Evolutionary conservation across 2,329 filamentous ascomycete genomes (phyloP), one percentile per base, ranked within the genome.

Genomic region (Alternaria ethzedia): DNA sequence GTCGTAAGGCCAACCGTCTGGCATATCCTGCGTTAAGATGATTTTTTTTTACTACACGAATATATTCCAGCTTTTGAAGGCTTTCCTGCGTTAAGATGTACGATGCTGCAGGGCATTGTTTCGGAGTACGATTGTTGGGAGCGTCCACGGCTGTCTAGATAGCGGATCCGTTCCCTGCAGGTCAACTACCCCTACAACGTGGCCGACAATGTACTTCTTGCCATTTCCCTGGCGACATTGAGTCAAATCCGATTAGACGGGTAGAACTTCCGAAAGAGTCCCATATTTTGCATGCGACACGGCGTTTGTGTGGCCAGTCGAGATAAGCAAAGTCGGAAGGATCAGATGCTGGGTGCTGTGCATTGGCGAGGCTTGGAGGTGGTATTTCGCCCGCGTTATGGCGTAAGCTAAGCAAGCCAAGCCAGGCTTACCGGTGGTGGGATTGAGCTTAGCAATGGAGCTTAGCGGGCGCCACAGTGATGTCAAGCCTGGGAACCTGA

Each of bases 351-450:
- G 44, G 32, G 23, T 17, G 21, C 54, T 26, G 13, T 44, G 21
- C 32, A 44, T 59, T 63, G 50, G 60, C 60, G 50, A 59, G 56
- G 56, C 60, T 63, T 59, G 59, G 46, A 58, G 43, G 41, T 32
- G 13, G 47, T 44, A 30, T 43, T 54, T 59, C 30, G 54, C 55
- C 46, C 17, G 25, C 41, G 43, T 36, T 46, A 46, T 47, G 51
- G 54, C 59, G 59, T 61, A 45, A 45, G 59, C 59, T 63, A 63
- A 59, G 60, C 60, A 63, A 54, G 60, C 60, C 60, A 63, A 63
- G 60, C 45, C 50, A 36, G 52, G 60, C 47, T 61, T 61, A 54
- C 54, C 28, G 32, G 51, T 25, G 43, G 32, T 46, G 20, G 52
- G 52, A 28, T 20, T 32, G 32, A 54, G 60, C 60, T 63, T 63